Evolutionary conservation across 192 early-diverging fungal genomes (phyloP), one percentile per base, ranked within the genome.

Genomic region (Mortierella antarctica): DNA sequence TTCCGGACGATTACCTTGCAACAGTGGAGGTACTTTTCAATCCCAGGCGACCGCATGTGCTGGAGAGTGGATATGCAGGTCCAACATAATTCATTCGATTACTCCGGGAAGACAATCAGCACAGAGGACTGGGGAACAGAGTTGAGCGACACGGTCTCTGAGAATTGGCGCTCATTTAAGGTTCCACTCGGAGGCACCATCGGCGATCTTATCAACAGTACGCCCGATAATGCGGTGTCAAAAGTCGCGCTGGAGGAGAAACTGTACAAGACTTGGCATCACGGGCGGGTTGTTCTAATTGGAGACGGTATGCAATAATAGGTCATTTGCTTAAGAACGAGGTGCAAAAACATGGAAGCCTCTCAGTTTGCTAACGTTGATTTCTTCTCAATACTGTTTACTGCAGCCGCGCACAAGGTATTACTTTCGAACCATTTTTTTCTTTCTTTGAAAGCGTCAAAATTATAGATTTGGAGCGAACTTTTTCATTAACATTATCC

Each of bases 241-340:
- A 62, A 63, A 23, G 70, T 62, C 50, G 57, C 55, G 51, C 18
- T 63, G 14, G 70, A 63, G 11, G 70, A 72, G 31, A 72, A 72
- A 21, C 5, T 72, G 6, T 72, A 57, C 42, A 50, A 50, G 41
- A 72, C 70, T n/a, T 72, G 70, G 70, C 40, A 72, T 55, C 14
- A 57, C 31, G 21, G 21, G 11, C 49, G 70, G 4, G 64, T 54
- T 3, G 70, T 72, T 7, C 46, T 72, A 13, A 72, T 72, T 17
- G 70, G 70, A 5, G 70, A 72, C 13, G 62, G 31, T 31, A 31
- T 31, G 31, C 31, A 1, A 31, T 31, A 1, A 31, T 31, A 31
- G 31, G 31, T 31, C 31, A 31, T 31, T 31, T 31, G 31, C 31
- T 31, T 31, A 31, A 31, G 31, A 31, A 31, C 31, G 31, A 31